A percentile compares a stretch with the other conserved stretches of the same genome.
phyloP scores from a whole-genome alignment of 1,284 basidiomycete genomes.

The Apiotrichum sp. region DNA sequence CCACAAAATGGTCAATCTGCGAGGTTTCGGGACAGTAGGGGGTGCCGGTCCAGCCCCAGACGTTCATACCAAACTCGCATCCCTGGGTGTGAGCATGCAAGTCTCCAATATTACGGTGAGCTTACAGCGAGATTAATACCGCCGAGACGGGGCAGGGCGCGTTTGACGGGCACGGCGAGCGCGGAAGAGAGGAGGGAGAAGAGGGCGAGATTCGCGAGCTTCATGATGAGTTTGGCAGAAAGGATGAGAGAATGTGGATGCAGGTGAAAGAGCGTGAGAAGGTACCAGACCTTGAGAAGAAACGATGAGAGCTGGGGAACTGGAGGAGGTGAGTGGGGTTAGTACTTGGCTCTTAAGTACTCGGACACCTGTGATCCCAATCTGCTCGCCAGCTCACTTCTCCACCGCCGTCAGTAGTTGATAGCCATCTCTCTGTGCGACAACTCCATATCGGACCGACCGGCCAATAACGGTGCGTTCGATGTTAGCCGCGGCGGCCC shows the following conservation, averaged over 20 bases:
- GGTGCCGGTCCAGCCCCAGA: constrained; percentile 22
- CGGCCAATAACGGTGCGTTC: no score
- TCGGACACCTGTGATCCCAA: no score
- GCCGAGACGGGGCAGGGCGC: constrained; percentile 27
- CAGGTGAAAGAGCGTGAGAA: neutral
- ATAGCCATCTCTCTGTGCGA: no score
- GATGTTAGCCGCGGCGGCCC: no score
- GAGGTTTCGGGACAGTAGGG: constrained; percentile 49
- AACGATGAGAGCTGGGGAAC: no score
- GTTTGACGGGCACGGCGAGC: constrained; percentile 9
- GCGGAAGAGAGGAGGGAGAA: constrained; percentile 11
- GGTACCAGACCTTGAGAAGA: neutral
- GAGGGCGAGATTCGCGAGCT: constrained; percentile 9
- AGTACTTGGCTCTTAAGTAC: no score
- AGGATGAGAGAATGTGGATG: neutral
- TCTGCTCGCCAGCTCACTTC: no score
- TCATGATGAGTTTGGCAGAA: constrained; percentile 1
- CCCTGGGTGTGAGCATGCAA: constrained; percentile 15
- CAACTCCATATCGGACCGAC: no score
- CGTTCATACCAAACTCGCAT: constrained; percentile 34
- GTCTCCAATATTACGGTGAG: neutral
- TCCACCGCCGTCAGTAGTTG: no score
- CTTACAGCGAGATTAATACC: constrained; percentile 38
- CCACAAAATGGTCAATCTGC: constrained; percentile 56
- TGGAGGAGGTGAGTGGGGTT: no score